Percentiles rank a stretch among this genome's conserved stretches.
phyloP scores from a whole-genome alignment of 441 rosid species.

The Iberis amara region DNA sequence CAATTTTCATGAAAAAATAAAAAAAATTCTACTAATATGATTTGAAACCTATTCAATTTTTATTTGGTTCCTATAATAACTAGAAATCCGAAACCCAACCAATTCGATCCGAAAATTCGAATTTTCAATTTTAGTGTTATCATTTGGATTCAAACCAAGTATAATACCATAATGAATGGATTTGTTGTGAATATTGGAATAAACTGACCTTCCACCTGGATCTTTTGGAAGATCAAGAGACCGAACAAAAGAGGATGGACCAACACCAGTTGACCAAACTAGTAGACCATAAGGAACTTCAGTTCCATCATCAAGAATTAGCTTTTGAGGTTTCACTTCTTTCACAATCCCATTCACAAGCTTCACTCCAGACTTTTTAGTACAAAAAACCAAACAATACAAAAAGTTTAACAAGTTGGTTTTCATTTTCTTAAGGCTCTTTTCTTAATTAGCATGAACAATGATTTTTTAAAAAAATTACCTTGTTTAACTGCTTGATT shows the following conservation, averaged over 20 bases:
- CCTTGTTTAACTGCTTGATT: constrained; percentile 72
- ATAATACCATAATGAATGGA: too few relatives aligned
- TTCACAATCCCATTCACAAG: constrained; percentile 76
- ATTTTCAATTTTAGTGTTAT: too few relatives aligned
- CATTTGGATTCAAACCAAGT: too few relatives aligned
- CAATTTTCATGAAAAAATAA: too few relatives aligned
- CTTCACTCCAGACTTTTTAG: constrained; percentile 58
- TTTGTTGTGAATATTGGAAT: constrained; percentile 2
- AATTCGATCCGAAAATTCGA: too few relatives aligned
- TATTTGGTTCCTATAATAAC: too few relatives aligned
- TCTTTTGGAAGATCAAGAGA: constrained; percentile 72
- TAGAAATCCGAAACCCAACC: too few relatives aligned
- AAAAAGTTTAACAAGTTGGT: too few relatives aligned
- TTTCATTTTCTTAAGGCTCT: too few relatives aligned
- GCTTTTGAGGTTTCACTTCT: constrained; percentile 68
- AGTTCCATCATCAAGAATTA: constrained; percentile 71
- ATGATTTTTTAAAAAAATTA: constrained; percentile 18
- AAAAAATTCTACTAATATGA: too few relatives aligned
- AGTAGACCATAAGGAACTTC: constrained; percentile 79
- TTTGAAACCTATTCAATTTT: too few relatives aligned
- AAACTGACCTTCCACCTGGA: constrained; percentile 74
- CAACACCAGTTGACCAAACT: constrained; percentile 96
- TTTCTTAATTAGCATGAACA: background rate
- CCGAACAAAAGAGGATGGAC: constrained; percentile 73
- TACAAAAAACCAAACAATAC: background rate